phyloP scores from a whole-genome alignment of 225 moss, liverwort and hornwort species.

The Bryoerythrophyllum caledonicum region DNA sequence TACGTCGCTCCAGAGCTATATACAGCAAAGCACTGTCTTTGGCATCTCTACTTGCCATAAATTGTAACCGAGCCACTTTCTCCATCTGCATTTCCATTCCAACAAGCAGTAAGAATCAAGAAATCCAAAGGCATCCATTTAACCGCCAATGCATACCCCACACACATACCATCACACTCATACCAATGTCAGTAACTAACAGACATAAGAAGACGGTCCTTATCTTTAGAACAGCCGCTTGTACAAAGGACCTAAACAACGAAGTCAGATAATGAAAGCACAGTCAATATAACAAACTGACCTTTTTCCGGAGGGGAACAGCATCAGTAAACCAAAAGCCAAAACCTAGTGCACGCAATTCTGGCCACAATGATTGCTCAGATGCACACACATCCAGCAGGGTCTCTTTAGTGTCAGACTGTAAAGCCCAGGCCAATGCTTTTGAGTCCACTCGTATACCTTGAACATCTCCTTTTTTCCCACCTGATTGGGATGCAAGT shows the following conservation, averaged over 20 bases:
- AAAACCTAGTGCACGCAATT: constrained; percentile 76
- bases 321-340: constrained; percentile 92
- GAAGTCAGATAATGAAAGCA: constrained; percentile 1
- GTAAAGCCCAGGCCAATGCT: constrained; percentile 94
- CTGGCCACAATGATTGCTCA: constrained; percentile 77
- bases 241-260: constrained; percentile 9
- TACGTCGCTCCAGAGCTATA: constrained; percentile 84
- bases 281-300: constrained; percentile 21
- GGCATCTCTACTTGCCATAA: constrained; percentile 85
- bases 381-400: constrained; percentile 69
- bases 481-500: constrained; percentile 44
- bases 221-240: constrained; percentile 8
- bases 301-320: constrained; percentile 74
- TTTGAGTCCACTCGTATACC: constrained; percentile 59
- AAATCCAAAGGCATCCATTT: constrained; percentile 1
- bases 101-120: constrained; percentile 16
- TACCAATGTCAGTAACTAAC: constrained; percentile 17
- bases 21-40: constrained; percentile 95
- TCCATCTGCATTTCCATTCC: constrained; percentile 63
- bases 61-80: constrained; percentile 89
- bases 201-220: constrained; percentile 5
- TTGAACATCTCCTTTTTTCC: constrained; percentile 30
- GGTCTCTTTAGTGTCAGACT: constrained; percentile 84
- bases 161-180: constrained; percentile 10
- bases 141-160: constrained; percentile 27